A percentile compares a stretch with the other conserved stretches of the same genome.
Evolutionary conservation across 208 protist genomes (phyloP).

Genomic region (Angomonas ambiguus): DNA sequence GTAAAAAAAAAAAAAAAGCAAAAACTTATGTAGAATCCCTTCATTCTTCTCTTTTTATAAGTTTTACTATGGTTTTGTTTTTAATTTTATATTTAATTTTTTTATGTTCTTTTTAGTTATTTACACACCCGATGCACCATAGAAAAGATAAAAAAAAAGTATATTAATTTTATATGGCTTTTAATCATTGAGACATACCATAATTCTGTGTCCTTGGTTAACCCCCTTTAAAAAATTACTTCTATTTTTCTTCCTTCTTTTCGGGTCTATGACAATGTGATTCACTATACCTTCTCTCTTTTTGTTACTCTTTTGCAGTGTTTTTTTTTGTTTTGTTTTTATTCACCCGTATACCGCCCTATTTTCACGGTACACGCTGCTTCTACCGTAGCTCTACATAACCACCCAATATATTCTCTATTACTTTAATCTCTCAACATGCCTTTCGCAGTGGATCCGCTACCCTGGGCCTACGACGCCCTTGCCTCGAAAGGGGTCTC

Average conservation of each 20-base stretch:
- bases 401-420: no score
- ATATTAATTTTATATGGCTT: not conserved
- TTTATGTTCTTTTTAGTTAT: not conserved
- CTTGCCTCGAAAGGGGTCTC: constrained; percentile 83
- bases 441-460: constrained; percentile 64
- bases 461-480: constrained; percentile 73
- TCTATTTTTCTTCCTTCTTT: not conserved
- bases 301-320: not conserved
- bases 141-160: not conserved
- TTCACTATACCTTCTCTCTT: not conserved
- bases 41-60: constrained; percentile 4
- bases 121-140: not conserved
- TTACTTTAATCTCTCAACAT: constrained; percentile 21
- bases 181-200: not conserved
- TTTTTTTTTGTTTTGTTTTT: constrained; percentile 15
- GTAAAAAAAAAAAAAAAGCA: not conserved
- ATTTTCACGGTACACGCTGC: no score
- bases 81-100: not conserved
- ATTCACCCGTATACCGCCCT: no score
- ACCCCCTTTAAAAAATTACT: no score
- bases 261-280: not conserved
- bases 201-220: not conserved
- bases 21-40: not conserved
- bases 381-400: no score
- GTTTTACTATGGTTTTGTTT: not conserved